Conservation (phyloP, 192 early-diverging fungal species). For the Funneliformis geosporum region DNA sequence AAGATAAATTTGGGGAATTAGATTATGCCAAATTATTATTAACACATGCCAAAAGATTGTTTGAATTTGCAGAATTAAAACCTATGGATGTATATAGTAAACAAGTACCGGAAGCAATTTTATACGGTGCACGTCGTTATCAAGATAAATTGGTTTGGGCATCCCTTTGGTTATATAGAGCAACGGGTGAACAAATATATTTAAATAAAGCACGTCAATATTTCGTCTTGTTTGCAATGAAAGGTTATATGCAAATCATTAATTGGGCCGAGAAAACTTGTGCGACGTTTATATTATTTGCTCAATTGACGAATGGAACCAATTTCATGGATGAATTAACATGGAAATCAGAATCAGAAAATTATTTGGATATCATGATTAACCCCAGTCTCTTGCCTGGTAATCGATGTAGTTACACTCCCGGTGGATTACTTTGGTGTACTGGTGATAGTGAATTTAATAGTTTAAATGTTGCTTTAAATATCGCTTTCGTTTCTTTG, state of each 20-base stretch:
- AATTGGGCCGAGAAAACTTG: slow-evolving; percentile 57
- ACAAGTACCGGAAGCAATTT: slow-evolving; percentile 41
- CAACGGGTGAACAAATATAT: slow-evolving; percentile 50
- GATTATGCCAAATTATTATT: slow-evolving; percentile 47
- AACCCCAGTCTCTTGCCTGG: neutral
- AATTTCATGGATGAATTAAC: slow-evolving; percentile 18
- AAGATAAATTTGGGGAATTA: slow-evolving; percentile 48
- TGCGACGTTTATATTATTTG: slow-evolving; percentile 52
- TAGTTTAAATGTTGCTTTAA: slow-evolving; percentile 37
- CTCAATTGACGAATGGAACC: slow-evolving; percentile 36
- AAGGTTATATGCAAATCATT: slow-evolving; percentile 33
- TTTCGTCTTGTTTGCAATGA: slow-evolving; percentile 39
- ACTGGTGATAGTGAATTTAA: slow-evolving; percentile 35
- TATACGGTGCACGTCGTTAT: slow-evolving; percentile 46
- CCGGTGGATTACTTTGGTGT: slow-evolving; percentile 48
- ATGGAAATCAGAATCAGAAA: slow-evolving; percentile 40
- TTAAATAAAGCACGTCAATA: slow-evolving; percentile 49
- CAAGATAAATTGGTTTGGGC: slow-evolving; percentile 55
- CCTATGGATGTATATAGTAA: slow-evolving; percentile 48
- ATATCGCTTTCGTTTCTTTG: slow-evolving; percentile 38
- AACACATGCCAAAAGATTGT: slow-evolving; percentile 47
- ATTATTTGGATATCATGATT: slow-evolving; percentile 44
- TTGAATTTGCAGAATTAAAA: slow-evolving; percentile 48
- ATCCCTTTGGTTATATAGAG: slow-evolving; percentile 59
- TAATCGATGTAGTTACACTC: slow-evolving; percentile 43